A percentile compares a stretch with the other conserved stretches of the same genome.
These are phyloP conservation scores for Pythium folliculosum DNA, from an alignment of 352 stramenopile species.

Conservation along the genomic window DNA sequence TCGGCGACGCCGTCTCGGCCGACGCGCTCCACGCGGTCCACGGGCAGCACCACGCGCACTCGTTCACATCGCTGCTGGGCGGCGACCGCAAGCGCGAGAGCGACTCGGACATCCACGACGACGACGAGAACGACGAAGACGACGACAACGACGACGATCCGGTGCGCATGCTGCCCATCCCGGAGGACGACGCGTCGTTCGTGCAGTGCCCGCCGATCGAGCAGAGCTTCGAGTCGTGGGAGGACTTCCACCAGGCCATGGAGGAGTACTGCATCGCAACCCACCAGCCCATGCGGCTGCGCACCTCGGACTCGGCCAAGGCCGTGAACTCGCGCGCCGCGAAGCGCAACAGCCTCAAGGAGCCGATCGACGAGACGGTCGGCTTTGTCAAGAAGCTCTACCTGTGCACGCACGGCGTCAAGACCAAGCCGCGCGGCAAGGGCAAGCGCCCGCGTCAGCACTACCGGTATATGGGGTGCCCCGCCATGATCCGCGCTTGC, in stretches of 20 bases:
- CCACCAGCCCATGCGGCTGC: conserved; percentile 79
- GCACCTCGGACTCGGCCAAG: conserved; percentile 81
- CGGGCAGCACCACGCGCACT: conserved; percentile 28
- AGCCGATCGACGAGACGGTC: conserved; percentile 84
- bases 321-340: conserved; percentile 74
- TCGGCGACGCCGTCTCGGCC: conserved; percentile 16
- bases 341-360: conserved; percentile 84
- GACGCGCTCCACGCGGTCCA: conserved; percentile 33
- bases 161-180: conserved; percentile 45
- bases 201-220: conserved; percentile 74
- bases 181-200: conserved; percentile 60
- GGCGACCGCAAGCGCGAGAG: conserved; percentile 66
- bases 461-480: conserved; percentile 84
- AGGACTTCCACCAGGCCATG: conserved; percentile 82
- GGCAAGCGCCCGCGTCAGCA: conserved; percentile 78
- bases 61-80: conserved; percentile 56
- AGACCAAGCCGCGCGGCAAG: conserved; percentile 82
- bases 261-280: conserved; percentile 73
- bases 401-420: conserved; percentile 81
- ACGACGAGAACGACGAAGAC: conserved; percentile 46
- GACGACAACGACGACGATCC: conserved; percentile 45
- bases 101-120: conserved; percentile 58
- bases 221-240: conserved; percentile 81
- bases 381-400: conserved; percentile 88
- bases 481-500: conserved; percentile 79